Percentiles rank a stretch among this genome's conserved stretches.
Evolutionary conservation across 495 filamentous ascomycete species (phyloP).

Genomic region (Lichenothelia convexa): DNA sequence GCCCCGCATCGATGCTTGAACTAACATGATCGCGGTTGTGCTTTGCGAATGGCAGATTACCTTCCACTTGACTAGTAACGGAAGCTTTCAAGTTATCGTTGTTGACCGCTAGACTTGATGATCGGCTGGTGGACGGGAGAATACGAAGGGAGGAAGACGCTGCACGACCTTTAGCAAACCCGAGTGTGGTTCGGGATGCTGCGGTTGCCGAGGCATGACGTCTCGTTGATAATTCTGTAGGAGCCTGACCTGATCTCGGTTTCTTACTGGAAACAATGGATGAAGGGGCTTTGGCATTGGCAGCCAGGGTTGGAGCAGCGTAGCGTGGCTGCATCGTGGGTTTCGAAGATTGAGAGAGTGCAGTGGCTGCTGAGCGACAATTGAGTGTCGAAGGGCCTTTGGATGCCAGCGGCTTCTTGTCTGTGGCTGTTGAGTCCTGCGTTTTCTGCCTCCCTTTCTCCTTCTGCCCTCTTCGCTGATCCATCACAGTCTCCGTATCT

Average conservation of each 20-base stretch:
- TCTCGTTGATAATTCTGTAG: conserved; percentile 33
- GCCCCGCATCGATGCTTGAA: too few relatives aligned
- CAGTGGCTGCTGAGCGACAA: conserved; percentile 35
- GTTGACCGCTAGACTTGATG: too few relatives aligned
- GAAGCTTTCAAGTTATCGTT: too few relatives aligned
- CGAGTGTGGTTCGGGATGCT: conserved; percentile 60
- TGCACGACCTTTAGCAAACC: conserved; percentile 58
- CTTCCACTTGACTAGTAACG: too few relatives aligned
- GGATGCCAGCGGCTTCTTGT: neutral
- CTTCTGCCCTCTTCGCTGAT: conserved; percentile 15
- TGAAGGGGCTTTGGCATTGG: conserved; percentile 20
- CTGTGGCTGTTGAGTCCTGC: neutral
- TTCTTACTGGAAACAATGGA: conserved; percentile 22
- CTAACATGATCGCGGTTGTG: too few relatives aligned
- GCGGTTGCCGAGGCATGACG: conserved; percentile 40
- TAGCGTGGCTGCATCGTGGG: conserved; percentile 15
- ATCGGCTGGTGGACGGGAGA: too few relatives aligned
- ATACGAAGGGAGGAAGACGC: conserved; percentile 32
- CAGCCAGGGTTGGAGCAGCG: conserved; percentile 25
- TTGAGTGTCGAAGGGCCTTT: conserved; percentile 25
- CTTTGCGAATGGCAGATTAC: too few relatives aligned
- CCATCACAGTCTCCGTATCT: conserved; percentile 1
- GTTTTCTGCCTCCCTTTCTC: conserved; percentile 21
- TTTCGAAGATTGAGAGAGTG: conserved; percentile 27
- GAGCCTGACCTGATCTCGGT: conserved; percentile 14